Evolutionary conservation across 176 grass and related monocot species (phyloP), one percentile per base, ranked within the genome.

Genomic region (Rhynchospora tenuis): DNA sequence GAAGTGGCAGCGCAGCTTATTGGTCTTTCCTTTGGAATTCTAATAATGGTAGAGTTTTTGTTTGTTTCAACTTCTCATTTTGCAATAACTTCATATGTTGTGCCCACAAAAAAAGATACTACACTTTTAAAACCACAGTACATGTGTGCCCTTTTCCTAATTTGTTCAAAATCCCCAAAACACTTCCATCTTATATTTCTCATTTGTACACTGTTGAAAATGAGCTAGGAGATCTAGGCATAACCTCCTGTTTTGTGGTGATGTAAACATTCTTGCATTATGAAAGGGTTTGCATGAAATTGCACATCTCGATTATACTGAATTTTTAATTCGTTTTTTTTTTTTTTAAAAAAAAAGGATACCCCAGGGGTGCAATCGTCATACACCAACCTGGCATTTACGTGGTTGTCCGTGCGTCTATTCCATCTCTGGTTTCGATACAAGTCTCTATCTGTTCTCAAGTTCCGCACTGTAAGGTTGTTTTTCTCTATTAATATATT

Each of bases 351-450:
- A 65, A 27, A 63, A 45, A 84, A 98, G 95, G 95, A 98, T 85
- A 84, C 87, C 5, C 16, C 90, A 58, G 92, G 86, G 59, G 86
- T 98, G 81, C 86, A 98, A 59, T 90, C 87, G 51, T 98, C 95
- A 72, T 98, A 91, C 28, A 54, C 60, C 71, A 88, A 86, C 60
- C 80, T 98, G 85, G 80, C 74, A 89, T 84, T 87, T 59, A 90
- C 90, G 45, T 98, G 95, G 95, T 59, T 94, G 11, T 83, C 72
- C 47, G 43, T 88, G n/a, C 92, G 95, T 62, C 89, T 98, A 80
- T 81, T 94, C 10, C 95, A 98, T 88, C 95, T 94, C 81, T 94
- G 95, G 92, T 61, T 98, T 26, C 92, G 95, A 69, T 98, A 91
- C 60, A 89, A 94, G 55, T 94, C 92, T 62, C 78, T 98, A 24